Evolutionary conservation across 208 protist species (phyloP).

Genomic region (Pavlovales sp.): DNA sequence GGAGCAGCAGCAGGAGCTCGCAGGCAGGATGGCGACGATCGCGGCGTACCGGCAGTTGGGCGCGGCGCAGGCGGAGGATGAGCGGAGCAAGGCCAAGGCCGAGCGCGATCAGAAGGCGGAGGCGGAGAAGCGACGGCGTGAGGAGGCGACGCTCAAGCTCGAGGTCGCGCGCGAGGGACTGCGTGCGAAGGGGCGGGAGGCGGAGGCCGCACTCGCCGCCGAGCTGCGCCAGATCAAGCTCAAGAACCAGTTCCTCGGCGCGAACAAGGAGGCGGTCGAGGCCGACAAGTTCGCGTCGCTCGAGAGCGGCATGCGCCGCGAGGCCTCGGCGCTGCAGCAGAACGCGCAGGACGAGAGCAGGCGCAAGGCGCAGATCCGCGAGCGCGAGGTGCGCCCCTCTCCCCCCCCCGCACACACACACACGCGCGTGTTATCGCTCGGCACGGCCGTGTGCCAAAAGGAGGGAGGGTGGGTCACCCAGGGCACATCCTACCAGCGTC

Average conservation of each 20-base stretch:
- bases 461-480: no score
- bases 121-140: not conserved
- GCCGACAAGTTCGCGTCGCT: conserved; percentile 28
- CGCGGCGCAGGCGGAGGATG: not conserved
- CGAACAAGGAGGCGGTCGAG: conserved; percentile 46
- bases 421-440: no score
- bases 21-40: conserved; percentile 1
- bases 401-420: no score
- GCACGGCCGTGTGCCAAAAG: no score
- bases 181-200: not conserved
- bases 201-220: not conserved
- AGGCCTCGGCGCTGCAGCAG: not conserved
- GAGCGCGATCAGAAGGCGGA: not conserved
- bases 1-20: conserved; percentile 47
- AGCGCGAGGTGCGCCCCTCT: not conserved
- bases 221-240: conserved; percentile 23
- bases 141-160: conserved; percentile 14
- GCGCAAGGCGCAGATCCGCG: not conserved
- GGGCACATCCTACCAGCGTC: no score
- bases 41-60: not conserved
- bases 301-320: not conserved
- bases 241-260: conserved; percentile 43
- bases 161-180: not conserved
- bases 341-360: not conserved
- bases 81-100: not conserved